Percentiles rank a stretch among this genome's conserved stretches.
Evolutionary conservation across 2,329 filamentous ascomycete genomes (phyloP).

Genomic region (Fusarium haematococcum): DNA sequence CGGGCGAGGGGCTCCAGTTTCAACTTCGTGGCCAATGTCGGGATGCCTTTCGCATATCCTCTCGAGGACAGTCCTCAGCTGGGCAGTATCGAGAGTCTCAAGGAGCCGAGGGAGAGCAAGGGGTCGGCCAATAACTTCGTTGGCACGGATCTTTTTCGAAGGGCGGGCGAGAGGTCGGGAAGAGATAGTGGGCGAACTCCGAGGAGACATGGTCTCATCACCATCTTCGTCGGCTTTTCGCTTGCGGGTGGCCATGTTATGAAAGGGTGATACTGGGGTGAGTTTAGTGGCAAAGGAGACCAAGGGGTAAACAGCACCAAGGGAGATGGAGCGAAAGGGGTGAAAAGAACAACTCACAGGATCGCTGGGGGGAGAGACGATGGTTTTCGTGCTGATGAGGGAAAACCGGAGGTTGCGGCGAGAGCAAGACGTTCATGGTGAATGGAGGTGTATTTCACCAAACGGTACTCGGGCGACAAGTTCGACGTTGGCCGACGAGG

Average conservation of each 20-base stretch:
- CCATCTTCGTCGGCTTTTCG: slow-evolving; percentile 86
- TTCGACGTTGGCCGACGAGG: slow-evolving; percentile 24
- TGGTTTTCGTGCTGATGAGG: slow-evolving; percentile 68
- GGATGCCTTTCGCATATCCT: slow-evolving; percentile 92
- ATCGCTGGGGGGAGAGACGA: slow-evolving; percentile 66
- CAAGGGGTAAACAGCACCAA: slow-evolving; percentile 1
- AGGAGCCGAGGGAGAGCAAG: slow-evolving; percentile 78
- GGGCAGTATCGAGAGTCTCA: slow-evolving; percentile 88
- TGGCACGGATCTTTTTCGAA: slow-evolving; percentile 71
- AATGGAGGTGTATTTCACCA: slow-evolving; percentile 12
- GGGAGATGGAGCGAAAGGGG: background rate
- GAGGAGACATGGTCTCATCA: slow-evolving; percentile 91
- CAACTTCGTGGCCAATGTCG: slow-evolving; percentile 85
- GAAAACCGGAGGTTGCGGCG: slow-evolving; percentile 70
- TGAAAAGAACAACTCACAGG: slow-evolving; percentile 58
- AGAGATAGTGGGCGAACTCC: slow-evolving; percentile 81
- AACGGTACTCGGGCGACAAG: slow-evolving; percentile 10
- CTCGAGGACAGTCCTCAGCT: slow-evolving; percentile 87
- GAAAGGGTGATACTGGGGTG: slow-evolving; percentile 56
- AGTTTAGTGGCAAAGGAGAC: slow-evolving; percentile 36
- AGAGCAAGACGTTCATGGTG: slow-evolving; percentile 72
- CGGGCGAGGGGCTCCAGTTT: slow-evolving; percentile 86
- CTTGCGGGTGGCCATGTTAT: slow-evolving; percentile 73
- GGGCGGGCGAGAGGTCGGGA: slow-evolving; percentile 75
- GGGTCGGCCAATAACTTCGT: slow-evolving; percentile 73